Conservation (phyloP, 495 filamentous ascomycete genomes). For the Letharia lupina region DNA sequence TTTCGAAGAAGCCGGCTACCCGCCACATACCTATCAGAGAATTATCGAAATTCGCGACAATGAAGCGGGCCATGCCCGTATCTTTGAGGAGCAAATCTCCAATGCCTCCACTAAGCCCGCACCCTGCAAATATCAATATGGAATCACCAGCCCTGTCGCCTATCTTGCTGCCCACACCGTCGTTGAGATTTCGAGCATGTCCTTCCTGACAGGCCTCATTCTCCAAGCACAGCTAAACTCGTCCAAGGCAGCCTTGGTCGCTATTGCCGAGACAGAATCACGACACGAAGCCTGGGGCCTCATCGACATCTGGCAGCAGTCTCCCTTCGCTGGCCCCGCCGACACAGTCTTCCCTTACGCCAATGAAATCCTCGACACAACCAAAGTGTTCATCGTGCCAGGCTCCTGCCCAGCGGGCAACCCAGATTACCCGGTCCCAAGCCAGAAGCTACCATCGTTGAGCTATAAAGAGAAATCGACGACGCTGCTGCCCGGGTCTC, state of each 20-base stretch:
- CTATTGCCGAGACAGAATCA: constrained; percentile 41
- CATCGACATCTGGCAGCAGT: constrained; percentile 42
- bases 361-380: constrained; percentile 45
- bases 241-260: constrained; percentile 38
- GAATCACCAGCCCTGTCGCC: constrained; percentile 28
- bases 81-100: constrained; percentile 48
- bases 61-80: constrained; percentile 47
- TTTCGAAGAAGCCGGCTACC: constrained; percentile 38
- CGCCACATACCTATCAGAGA: constrained; percentile 40
- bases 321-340: constrained; percentile 42
- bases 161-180: constrained; percentile 41
- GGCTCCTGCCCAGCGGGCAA: constrained; percentile 43
- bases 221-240: constrained; percentile 33
- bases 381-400: constrained; percentile 40
- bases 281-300: constrained; percentile 45
- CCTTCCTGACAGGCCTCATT: constrained; percentile 44
- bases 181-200: constrained; percentile 47
- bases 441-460: constrained; percentile 37
- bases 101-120: constrained; percentile 45
- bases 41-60: constrained; percentile 49
- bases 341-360: constrained; percentile 48
- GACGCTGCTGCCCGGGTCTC: constrained; percentile 37
- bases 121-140: constrained; percentile 41
- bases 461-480: constrained; percentile 32
- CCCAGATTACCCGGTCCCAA: constrained; percentile 41